A percentile compares a stretch with the other conserved stretches of the same genome.
phyloP scores from a whole-genome alignment of 805 yeast genomes.

The Priceomyces fermenticarens region DNA sequence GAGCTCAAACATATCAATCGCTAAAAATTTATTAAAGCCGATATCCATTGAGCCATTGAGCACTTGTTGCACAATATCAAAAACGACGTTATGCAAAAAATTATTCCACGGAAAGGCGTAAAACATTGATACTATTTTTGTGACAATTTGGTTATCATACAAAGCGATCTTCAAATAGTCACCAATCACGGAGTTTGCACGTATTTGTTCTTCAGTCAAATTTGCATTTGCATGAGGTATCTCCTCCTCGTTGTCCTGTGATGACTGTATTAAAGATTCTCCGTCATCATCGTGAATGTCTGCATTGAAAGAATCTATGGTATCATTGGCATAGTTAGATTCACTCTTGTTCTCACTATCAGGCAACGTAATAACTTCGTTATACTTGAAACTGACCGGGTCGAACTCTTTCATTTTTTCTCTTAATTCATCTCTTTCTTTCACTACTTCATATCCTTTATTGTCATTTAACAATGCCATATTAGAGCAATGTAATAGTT shows the following conservation, averaged over 20 bases:
- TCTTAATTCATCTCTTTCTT: constrained; percentile 36
- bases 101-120: constrained; percentile 48
- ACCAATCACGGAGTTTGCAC: constrained; percentile 43
- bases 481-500: constrained; percentile 44
- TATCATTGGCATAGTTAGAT: constrained; percentile 19
- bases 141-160: constrained; percentile 41
- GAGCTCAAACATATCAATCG: constrained; percentile 57
- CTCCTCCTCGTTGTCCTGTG: constrained; percentile 30
- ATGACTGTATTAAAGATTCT: constrained; percentile 19
- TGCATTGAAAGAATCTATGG: constrained; percentile 36
- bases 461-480: constrained; percentile 45
- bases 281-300: constrained; percentile 18
- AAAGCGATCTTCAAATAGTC: constrained; percentile 41
- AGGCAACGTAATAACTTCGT: constrained; percentile 40
- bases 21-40: constrained; percentile 45
- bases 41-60: constrained; percentile 47
- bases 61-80: constrained; percentile 47
- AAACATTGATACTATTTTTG: constrained; percentile 42
- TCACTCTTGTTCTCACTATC: constrained; percentile 9
- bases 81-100: constrained; percentile 45
- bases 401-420: constrained; percentile 39
- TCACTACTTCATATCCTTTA: constrained; percentile 41
- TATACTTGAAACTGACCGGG: constrained; percentile 44
- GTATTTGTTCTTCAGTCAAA: constrained; percentile 39
- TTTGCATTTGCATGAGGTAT: constrained; percentile 45